Percentiles rank a stretch among this genome's conserved stretches.
Evolutionary conservation across 2,329 filamentous ascomycete species (phyloP).

Genomic region (Colletotrichum chlorophyti): DNA sequence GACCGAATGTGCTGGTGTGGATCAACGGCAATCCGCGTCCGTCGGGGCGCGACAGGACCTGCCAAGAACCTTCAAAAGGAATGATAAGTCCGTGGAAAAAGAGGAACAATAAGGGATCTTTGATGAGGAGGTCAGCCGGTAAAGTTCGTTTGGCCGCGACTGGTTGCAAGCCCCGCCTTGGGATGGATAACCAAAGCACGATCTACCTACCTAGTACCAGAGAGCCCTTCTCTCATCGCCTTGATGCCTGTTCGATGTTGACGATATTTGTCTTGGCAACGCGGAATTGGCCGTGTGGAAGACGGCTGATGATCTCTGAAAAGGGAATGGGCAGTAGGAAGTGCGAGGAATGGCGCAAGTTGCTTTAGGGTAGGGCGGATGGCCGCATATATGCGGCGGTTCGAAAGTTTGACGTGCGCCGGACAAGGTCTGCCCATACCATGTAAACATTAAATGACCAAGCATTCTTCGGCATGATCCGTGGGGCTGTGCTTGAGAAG

Average conservation of each 20-base stretch:
- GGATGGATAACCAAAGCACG: too few species aligned
- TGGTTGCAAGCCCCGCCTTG: too few species aligned
- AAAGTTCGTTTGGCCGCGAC: neutral
- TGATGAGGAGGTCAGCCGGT: neutral
- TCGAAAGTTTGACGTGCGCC: neutral
- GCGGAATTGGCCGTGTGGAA: too few species aligned
- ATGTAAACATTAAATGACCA: too few species aligned
- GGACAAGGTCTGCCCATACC: neutral
- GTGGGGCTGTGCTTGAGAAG: conserved; percentile 4
- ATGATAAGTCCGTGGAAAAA: neutral
- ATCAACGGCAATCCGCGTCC: conserved; percentile 3
- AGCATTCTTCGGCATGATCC: conserved; percentile 12
- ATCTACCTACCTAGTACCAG: too few species aligned
- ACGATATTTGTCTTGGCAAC: too few species aligned
- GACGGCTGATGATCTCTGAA: too few species aligned
- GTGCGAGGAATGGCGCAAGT: too few species aligned
- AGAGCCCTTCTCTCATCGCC: neutral
- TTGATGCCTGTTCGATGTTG: too few species aligned
- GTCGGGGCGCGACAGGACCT: neutral
- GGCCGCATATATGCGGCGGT: too few species aligned
- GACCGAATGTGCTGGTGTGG: neutral
- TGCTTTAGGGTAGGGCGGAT: too few species aligned
- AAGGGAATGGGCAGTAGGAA: too few species aligned
- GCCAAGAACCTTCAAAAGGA: neutral
- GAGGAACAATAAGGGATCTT: neutral